phyloP scores from a whole-genome alignment of 2,329 filamentous ascomycete genomes.

The Epichloe glyceriae region DNA sequence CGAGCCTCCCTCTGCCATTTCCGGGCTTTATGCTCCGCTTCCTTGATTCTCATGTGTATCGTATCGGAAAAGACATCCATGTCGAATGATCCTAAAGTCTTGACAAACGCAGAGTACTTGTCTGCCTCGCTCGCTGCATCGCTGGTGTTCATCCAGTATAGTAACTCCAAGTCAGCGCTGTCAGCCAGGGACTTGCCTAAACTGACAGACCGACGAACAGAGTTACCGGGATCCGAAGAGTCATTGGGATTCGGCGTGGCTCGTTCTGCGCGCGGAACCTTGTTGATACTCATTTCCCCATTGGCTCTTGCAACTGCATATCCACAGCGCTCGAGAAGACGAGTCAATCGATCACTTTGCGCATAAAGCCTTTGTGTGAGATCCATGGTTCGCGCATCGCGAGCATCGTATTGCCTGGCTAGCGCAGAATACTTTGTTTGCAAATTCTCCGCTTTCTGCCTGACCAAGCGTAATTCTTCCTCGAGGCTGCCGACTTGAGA shows the following conservation, averaged over 20 bases:
- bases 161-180: constrained; percentile 54
- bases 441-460: constrained; percentile 47
- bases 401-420: constrained; percentile 49
- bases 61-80: constrained; percentile 74
- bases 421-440: constrained; percentile 39
- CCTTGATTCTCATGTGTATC: constrained; percentile 78
- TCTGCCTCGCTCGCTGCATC: constrained; percentile 53
- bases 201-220: constrained; percentile 40
- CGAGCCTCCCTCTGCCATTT: constrained; percentile 88
- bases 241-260: constrained; percentile 41
- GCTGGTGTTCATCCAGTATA: constrained; percentile 70
- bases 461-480: constrained; percentile 57
- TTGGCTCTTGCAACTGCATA: constrained; percentile 68
- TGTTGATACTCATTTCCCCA: constrained; percentile 61
- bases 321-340: constrained; percentile 75
- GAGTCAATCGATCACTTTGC: constrained; percentile 72
- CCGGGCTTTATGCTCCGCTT: constrained; percentile 82
- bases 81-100: constrained; percentile 64
- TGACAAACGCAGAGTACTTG: constrained; percentile 64
- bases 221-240: constrained; percentile 41
- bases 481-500: constrained; percentile 65
- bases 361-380: constrained; percentile 71
- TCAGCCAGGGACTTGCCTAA: constrained; percentile 43
- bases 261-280: constrained; percentile 49
- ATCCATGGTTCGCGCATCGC: constrained; percentile 64